A percentile compares a stretch with the other conserved stretches of the same genome.
Evolutionary conservation across 768 basidiomycete genomes (phyloP).

Genomic region (Suillus subluteus): DNA sequence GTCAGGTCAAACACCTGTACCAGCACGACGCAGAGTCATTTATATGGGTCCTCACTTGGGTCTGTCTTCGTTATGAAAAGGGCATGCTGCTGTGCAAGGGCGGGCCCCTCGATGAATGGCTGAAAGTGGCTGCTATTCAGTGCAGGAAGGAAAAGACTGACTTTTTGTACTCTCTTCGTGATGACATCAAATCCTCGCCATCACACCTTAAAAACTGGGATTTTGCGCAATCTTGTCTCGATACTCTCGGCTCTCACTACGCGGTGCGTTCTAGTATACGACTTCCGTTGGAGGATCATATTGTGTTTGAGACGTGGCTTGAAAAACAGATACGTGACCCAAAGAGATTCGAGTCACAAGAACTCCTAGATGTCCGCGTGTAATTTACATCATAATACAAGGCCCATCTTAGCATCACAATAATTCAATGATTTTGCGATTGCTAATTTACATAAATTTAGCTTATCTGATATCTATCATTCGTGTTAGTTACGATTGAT

Average conservation of each 20-base stretch:
- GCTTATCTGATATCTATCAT: neutral
- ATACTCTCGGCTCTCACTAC: neutral
- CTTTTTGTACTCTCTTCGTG: neutral
- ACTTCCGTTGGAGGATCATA: neutral
- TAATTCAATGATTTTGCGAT: neutral
- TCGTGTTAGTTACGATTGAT: neutral
- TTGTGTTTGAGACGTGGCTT: neutral
- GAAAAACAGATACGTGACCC: neutral
- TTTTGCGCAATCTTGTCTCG: neutral
- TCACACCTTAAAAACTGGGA: neutral
- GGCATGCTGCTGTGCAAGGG: neutral
- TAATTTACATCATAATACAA: neutral
- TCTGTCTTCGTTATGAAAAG: neutral
- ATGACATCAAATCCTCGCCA: no score
- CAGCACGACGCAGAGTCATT: constrained; percentile 1
- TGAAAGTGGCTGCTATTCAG: neutral
- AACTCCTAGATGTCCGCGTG: neutral
- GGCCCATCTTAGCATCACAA: neutral
- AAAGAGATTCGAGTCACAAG: no score
- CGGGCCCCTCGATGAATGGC: neutral
- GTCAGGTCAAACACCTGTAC: neutral
- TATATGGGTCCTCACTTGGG: constrained; percentile 3
- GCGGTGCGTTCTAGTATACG: neutral
- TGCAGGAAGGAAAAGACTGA: neutral
- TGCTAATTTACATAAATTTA: neutral